Evolutionary conservation across 352 stramenopile genomes (phyloP).

Genomic region (Globisporangium rhizosaccharum): DNA sequence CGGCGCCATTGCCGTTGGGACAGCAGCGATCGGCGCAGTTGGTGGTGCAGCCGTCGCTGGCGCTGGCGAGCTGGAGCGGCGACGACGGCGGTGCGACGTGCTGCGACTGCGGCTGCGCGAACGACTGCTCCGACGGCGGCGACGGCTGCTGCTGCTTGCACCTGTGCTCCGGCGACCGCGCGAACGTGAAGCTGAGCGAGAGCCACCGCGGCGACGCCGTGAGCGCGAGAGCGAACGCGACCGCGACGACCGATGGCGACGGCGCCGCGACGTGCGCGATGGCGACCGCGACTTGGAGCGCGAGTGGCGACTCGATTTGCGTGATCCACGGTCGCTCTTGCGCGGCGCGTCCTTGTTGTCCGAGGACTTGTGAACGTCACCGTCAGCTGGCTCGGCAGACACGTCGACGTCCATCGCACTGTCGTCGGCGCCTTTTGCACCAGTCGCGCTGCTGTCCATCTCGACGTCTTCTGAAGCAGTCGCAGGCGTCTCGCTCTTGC

Average conservation of each 20-base stretch:
- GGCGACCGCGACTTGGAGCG: slow-evolving; percentile 47
- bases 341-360: slow-evolving; percentile 7
- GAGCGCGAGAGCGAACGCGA: slow-evolving; percentile 44
- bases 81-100: slow-evolving; percentile 34
- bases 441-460: slow-evolving; percentile 3
- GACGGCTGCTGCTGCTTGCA: slow-evolving; percentile 4
- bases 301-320: slow-evolving; percentile 40
- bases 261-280: slow-evolving; percentile 45
- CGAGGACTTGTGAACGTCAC: background rate
- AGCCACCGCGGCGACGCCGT: slow-evolving; percentile 30
- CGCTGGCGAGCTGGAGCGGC: slow-evolving; percentile 41
- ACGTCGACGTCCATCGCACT: too few species aligned
- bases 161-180: slow-evolving; percentile 22
- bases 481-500: background rate
- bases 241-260: slow-evolving; percentile 45
- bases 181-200: slow-evolving; percentile 50
- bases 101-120: slow-evolving; percentile 42
- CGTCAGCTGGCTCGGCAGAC: too few species aligned
- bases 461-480: slow-evolving; percentile 1
- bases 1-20: background rate
- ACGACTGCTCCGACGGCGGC: slow-evolving; percentile 39
- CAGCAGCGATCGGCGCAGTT: background rate
- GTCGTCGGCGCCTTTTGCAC: background rate
- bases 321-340: slow-evolving; percentile 18
- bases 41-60: background rate